These are phyloP conservation scores for Akanthomyces uredinophilus DNA, from an alignment of 2,329 filamentous ascomycete genomes.

Conservation along the genomic window DNA sequence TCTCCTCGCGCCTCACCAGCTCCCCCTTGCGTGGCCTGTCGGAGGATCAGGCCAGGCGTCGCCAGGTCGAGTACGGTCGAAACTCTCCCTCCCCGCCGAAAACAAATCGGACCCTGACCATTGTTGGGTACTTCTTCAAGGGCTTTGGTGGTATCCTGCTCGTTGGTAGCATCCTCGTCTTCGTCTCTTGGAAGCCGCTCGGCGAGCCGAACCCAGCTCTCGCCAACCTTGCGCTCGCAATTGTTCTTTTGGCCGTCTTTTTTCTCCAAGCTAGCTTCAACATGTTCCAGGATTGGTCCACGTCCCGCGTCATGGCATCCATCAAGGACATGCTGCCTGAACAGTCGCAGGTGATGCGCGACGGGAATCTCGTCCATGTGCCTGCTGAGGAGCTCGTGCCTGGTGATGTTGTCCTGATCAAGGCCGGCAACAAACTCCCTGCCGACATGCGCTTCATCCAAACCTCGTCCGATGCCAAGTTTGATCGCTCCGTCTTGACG, in stretches of 20 bases:
- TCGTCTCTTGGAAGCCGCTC: constrained; percentile 71
- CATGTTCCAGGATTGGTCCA: constrained; percentile 70
- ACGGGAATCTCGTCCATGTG: constrained; percentile 46
- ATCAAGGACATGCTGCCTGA: constrained; percentile 79
- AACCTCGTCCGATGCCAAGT: constrained; percentile 62
- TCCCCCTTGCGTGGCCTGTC: constrained; percentile 56
- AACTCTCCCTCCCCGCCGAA: constrained; percentile 64
- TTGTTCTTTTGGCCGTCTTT: constrained; percentile 67
- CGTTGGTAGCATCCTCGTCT: constrained; percentile 64
- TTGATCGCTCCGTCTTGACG: constrained; percentile 68
- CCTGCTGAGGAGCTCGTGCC: constrained; percentile 61
- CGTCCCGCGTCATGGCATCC: constrained; percentile 69
- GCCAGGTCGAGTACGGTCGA: constrained; percentile 55
- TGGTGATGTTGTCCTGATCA: constrained; percentile 64
- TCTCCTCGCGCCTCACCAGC: constrained; percentile 54
- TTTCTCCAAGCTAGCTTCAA: constrained; percentile 65
- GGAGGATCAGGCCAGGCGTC: constrained; percentile 48
- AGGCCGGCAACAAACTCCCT: constrained; percentile 67
- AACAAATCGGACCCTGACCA: constrained; percentile 52
- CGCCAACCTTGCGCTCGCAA: constrained; percentile 68
- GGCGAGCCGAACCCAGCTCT: constrained; percentile 59
- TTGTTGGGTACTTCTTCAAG: constrained; percentile 68
- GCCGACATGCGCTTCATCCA: constrained; percentile 68
- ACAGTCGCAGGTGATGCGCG: constrained; percentile 59
- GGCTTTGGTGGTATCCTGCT: constrained; percentile 71